Evolutionary conservation across 345 rosid species (phyloP).

Genomic region (Citrus reticulata): DNA sequence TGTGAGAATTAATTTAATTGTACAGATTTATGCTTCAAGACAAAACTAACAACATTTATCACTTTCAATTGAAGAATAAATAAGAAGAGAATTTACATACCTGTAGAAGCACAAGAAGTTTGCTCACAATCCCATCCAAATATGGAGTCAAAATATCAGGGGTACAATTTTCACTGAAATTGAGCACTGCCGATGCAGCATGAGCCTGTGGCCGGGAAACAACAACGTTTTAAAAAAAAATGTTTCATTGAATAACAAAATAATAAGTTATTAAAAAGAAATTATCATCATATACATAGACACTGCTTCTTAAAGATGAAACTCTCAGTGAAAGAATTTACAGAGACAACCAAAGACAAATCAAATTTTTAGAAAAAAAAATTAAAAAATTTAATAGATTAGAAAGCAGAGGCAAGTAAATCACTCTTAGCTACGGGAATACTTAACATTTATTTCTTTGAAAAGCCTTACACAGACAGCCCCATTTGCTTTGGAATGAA

Average conservation of each 20-base stretch:
- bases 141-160: constrained; percentile 65
- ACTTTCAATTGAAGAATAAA: neutral
- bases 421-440: neutral
- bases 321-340: neutral
- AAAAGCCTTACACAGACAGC: neutral
- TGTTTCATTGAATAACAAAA: neutral
- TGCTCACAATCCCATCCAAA: constrained; percentile 68
- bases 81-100: constrained; percentile 20
- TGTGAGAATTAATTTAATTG: neutral
- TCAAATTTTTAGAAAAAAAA: neutral
- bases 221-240: neutral
- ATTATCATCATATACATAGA: constrained; percentile 5
- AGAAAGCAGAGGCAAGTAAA: neutral
- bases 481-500: neutral
- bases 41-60: neutral
- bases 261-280: neutral
- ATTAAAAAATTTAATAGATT: too few relatives aligned
- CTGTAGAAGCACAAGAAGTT: constrained; percentile 72
- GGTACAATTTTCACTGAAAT: constrained; percentile 69
- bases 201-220: constrained; percentile 42
- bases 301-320: neutral
- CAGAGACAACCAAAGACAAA: neutral
- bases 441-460: neutral
- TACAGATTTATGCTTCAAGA: neutral
- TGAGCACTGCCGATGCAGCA: constrained; percentile 79